Percentiles rank a stretch among this genome's conserved stretches.
phyloP scores from a whole-genome alignment of 2,329 filamentous ascomycete genomes.

The Fusarium austroafricanum region DNA sequence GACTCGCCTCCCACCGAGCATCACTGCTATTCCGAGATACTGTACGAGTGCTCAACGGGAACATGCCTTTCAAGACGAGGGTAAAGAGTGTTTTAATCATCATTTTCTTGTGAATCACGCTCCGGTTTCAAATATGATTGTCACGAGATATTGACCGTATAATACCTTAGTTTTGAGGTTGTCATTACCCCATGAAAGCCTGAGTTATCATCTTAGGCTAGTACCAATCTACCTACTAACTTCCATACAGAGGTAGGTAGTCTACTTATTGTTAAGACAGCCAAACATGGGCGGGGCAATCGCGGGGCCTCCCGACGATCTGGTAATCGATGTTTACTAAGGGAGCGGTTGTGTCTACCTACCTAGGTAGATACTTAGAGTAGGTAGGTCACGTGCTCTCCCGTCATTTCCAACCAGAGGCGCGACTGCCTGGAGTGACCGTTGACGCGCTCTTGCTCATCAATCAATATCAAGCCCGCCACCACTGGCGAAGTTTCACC shows the following conservation, averaged over 20 bases:
- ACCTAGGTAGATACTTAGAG: background rate
- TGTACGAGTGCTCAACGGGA: background rate
- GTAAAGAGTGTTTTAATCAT: too few species aligned
- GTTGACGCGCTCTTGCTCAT: conserved; percentile 39
- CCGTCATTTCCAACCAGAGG: conserved; percentile 40
- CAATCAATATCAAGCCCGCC: conserved; percentile 27
- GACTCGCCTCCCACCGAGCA: too few species aligned
- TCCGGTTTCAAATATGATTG: too few species aligned
- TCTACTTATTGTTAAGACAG: background rate
- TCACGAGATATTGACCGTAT: too few species aligned
- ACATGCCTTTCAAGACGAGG: background rate
- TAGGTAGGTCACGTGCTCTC: conserved; percentile 50
- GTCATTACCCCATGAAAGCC: too few species aligned
- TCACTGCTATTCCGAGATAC: too few species aligned
- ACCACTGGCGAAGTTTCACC: conserved; percentile 16
- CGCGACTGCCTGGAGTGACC: conserved; percentile 38
- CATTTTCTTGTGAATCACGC: background rate
- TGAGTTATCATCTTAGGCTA: too few species aligned
- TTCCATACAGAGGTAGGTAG: too few species aligned
- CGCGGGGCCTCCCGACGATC: conserved; percentile 23
- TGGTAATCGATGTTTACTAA: background rate
- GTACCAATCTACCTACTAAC: too few species aligned
- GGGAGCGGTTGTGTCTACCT: background rate
- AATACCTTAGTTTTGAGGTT: too few species aligned
- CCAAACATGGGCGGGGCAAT: conserved; percentile 24